A percentile compares a stretch with the other conserved stretches of the same genome.
These are phyloP conservation scores for Kuraishia molischiana DNA, from an alignment of 805 yeast species.

Conservation along the genomic window DNA sequence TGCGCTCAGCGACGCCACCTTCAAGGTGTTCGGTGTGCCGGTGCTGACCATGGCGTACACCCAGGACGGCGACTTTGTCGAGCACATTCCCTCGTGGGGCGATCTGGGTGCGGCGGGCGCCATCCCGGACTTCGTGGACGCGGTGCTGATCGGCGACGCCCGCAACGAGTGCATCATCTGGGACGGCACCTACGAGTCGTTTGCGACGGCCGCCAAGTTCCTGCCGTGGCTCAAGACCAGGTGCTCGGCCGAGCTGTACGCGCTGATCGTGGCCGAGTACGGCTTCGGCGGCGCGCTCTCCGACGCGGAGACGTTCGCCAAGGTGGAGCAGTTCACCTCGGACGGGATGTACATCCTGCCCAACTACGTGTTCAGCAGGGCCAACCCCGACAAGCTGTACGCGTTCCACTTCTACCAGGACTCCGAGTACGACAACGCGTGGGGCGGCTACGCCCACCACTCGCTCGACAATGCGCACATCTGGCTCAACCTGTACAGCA, in stretches of 20 bases:
- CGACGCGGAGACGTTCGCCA: neutral
- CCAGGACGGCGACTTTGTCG: neutral
- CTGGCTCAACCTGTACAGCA: constrained; percentile 6
- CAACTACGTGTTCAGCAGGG: neutral
- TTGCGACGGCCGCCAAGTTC: neutral
- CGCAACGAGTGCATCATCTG: constrained; percentile 5
- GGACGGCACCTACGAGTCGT: constrained; percentile 1
- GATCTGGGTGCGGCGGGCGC: constrained; percentile 5
- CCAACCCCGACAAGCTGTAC: neutral
- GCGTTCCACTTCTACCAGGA: constrained; percentile 7
- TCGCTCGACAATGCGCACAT: constrained; percentile 9
- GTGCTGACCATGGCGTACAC: neutral
- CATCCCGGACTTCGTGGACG: constrained; percentile 6
- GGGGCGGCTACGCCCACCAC: constrained; percentile 8
- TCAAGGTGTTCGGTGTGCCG: neutral
- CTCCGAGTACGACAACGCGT: constrained; percentile 6
- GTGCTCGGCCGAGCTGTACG: neutral
- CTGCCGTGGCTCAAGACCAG: neutral
- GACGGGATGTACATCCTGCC: neutral
- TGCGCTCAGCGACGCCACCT: neutral
- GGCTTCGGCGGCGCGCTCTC: neutral
- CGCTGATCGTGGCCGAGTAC: neutral
- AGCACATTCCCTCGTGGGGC: constrained; percentile 1
- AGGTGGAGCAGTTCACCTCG: neutral
- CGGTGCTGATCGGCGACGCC: constrained; percentile 7